Evolutionary conservation across 805 yeast species (phyloP), one percentile per base, ranked within the genome.

Genomic region (Pichia insulana): DNA sequence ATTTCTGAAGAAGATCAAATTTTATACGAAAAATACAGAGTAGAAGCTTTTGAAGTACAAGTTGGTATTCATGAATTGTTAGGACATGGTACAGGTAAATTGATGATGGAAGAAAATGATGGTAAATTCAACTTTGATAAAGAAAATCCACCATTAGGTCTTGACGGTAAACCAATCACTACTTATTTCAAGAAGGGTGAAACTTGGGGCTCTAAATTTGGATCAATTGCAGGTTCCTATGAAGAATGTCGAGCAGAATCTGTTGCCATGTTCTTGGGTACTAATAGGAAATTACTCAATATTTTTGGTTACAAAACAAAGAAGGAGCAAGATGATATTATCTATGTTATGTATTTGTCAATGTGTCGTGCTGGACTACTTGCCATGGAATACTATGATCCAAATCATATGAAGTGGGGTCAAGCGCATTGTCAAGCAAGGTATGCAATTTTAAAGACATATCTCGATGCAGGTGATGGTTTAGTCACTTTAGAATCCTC

Each of bases 371-470:
- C 95, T 6, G 96, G 96, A 45, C 67, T 87, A 39, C 56, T 83
- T 30, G 90, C 84, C 7, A 70, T 87, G 56, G 95, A 87, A 61
- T 84, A 73, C 59, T 87, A 94, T 87, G 95, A 87, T 61, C 95
- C 95, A 32, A 63, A 63, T 36, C 72, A 85, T 25, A 66, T 69
- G 45, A 86, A 85, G 63, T 87, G 96, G 95, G 96, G 96, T 26
- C 96, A 87, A 65, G 80, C 96, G 12, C 96, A 87, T 60, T 85
- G 86, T 87, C 95, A 86, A 65, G 96, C 95, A 3, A 71, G 96
- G 61, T 87, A 73, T 63, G 85, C 92, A 27, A 86, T 87, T 51
- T 70, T 84, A 71, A 84, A 83, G 65, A 73, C 80, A 12, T 78
- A 84, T 57, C 63, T 83, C 53, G 70, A 77, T 41, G 80, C 87